A percentile compares a stretch with the other conserved stretches of the same genome.
These are phyloP conservation scores for Aureobasidium musti DNA, from an alignment of 2,329 filamentous ascomycete species.

Conservation along the genomic window DNA sequence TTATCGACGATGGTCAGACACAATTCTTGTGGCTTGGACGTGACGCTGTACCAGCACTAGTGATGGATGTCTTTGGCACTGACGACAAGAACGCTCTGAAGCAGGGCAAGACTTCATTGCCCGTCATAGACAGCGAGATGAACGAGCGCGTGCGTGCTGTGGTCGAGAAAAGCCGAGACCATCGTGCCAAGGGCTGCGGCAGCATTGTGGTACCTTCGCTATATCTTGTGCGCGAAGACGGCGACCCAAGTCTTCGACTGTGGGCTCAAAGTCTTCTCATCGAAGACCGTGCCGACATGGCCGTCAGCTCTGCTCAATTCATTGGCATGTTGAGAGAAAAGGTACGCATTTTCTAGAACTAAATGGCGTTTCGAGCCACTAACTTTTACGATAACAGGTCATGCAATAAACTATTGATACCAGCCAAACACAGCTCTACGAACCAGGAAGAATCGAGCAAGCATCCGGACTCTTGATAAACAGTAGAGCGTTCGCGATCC, in stretches of 20 bases:
- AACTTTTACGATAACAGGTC: neutral
- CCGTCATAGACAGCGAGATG: slow-evolving; percentile 92
- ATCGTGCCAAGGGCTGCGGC: slow-evolving; percentile 81
- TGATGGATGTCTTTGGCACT: slow-evolving; percentile 87
- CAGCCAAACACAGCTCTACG: neutral
- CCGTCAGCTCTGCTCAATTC: slow-evolving; percentile 90
- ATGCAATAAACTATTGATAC: slow-evolving; percentile 23
- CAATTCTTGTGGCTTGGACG: slow-evolving; percentile 97
- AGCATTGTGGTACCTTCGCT: slow-evolving; percentile 91
- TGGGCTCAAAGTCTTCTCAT: slow-evolving; percentile 97
- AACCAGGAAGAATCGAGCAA: neutral
- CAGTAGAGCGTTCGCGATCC: slow-evolving; percentile 8
- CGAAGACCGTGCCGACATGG: slow-evolving; percentile 92
- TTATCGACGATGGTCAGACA: slow-evolving; percentile 95
- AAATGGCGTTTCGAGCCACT: neutral
- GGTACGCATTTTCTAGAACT: slow-evolving; percentile 56
- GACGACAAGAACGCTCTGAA: slow-evolving; percentile 80
- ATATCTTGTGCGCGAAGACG: slow-evolving; percentile 92
- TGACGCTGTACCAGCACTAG: slow-evolving; percentile 85
- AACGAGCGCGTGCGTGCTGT: slow-evolving; percentile 91
- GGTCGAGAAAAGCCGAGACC: slow-evolving; percentile 87
- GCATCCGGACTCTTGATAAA: slow-evolving; percentile 18
- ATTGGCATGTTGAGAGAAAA: slow-evolving; percentile 91
- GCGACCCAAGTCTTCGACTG: slow-evolving; percentile 89
- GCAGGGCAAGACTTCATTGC: slow-evolving; percentile 85